phyloP scores from a whole-genome alignment of 2,329 filamentous ascomycete species.

The Verticillium albo-atrum region DNA sequence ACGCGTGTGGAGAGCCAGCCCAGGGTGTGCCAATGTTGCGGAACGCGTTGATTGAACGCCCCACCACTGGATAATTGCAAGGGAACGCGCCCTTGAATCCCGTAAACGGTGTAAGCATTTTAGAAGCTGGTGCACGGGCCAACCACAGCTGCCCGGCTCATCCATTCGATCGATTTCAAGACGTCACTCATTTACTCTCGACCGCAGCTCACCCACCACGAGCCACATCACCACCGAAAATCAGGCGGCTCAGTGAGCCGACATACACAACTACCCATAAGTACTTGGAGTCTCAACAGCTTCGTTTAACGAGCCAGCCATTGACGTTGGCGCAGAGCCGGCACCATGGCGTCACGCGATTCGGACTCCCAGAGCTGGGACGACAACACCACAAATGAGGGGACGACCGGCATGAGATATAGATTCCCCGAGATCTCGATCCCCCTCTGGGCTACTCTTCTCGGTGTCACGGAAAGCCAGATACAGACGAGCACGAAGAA shows the following conservation, averaged over 20 bases:
- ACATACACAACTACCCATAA: background rate
- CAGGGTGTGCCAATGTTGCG: background rate
- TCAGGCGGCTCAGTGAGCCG: background rate
- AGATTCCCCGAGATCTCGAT: background rate
- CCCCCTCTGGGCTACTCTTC: constrained; percentile 2
- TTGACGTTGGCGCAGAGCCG: background rate
- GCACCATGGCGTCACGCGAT: background rate
- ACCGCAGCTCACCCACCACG: background rate
- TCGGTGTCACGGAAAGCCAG: constrained; percentile 1
- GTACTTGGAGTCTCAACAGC: background rate
- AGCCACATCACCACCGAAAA: background rate
- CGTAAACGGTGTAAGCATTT: background rate
- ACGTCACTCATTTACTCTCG: background rate
- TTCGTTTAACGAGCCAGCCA: background rate
- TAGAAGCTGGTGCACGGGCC: background rate
- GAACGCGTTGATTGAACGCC: background rate
- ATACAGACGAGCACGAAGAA: background rate
- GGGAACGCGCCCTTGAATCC: background rate
- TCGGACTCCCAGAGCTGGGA: background rate
- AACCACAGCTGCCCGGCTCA: background rate
- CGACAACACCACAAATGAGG: background rate
- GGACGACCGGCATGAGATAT: background rate
- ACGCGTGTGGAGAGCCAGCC: background rate
- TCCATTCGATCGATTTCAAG: background rate
- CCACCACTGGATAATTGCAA: background rate